Evolutionary conservation across 129 eudicot species (phyloP), one percentile per base, ranked within the genome.

Genomic region (Flaveria brownii): DNA sequence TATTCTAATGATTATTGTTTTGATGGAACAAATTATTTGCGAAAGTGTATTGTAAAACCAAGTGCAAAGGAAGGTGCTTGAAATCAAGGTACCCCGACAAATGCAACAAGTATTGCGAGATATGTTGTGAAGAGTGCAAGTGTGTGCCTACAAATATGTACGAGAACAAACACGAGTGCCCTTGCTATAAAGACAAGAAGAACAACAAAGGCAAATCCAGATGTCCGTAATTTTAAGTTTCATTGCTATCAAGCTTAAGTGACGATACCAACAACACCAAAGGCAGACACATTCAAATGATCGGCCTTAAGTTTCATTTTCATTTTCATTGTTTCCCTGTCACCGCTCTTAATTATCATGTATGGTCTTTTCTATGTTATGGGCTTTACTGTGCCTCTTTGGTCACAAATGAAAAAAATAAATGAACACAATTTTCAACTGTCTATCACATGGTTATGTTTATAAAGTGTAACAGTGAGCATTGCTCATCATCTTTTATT

Each of bases 131-230:
- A 41, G 72, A 84, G 33, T 91, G 97, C 96, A 83, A 87, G 63
- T 91, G 96, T 47, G 92, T 91, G 77, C 97, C 97, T 14, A 81
- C 86, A 26, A 92, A 90, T 11, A 88, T 82, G 55, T 82, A 63
- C 2, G 96, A 87, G 7, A 87, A 85, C 92, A 88, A 89, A 84
- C 96, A 83, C 16, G 86, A 89, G 75, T 91, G 97, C 82, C 90
- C 97, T 82, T 91, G 97, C 74, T 91, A 91, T 80, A 83, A 88
- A 55, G 92, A 88, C 81, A 86, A 72, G 90, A 76, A 42, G 74
- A 91, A 64, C 86, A 57, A 82, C 81, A 89, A 87, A 80, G 97
- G 97, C 63, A 89, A 77, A 76, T 86, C 92, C 47, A 91, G 86
- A 69, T 91, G 97, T 82, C 97, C 97, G 67, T 88, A 68, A 75